phyloP scores from a whole-genome alignment of 805 yeast genomes.

The Kazachstania viticola region DNA sequence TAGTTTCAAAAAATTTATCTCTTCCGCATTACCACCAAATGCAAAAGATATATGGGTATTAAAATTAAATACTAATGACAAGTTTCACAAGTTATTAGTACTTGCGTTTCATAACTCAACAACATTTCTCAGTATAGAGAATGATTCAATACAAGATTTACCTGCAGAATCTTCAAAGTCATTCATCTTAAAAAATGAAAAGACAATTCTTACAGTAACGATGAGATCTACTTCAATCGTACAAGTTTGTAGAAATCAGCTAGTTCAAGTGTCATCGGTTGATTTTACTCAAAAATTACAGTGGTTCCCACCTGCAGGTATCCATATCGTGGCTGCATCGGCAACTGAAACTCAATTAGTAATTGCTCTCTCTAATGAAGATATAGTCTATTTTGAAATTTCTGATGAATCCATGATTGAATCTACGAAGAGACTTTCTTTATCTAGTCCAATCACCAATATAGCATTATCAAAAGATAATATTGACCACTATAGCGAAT shows the following conservation, averaged over 20 bases:
- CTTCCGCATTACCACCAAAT: conserved; percentile 61
- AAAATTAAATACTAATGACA: conserved; percentile 26
- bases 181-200: conserved; percentile 43
- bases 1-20: conserved; percentile 48
- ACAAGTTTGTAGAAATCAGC: conserved; percentile 64
- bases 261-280: conserved; percentile 42
- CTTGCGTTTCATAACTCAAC: conserved; percentile 15
- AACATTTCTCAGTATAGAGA: conserved; percentile 14
- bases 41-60: conserved; percentile 59
- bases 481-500: conserved; percentile 31
- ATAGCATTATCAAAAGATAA: conserved; percentile 40
- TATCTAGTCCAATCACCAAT: conserved; percentile 38
- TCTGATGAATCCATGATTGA: conserved; percentile 39
- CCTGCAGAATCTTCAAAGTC: conserved; percentile 57
- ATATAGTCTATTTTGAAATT: conserved; percentile 73
- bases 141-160: conserved; percentile 57
- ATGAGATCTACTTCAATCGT: conserved; percentile 52
- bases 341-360: conserved; percentile 59
- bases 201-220: conserved; percentile 59
- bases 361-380: conserved; percentile 60
- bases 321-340: conserved; percentile 46
- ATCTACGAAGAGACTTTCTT: conserved; percentile 48
- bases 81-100: conserved; percentile 16
- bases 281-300: conserved; percentile 33
- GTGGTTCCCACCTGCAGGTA: conserved; percentile 81